These are phyloP conservation scores for Sarcodon sp. DNA, from an alignment of 768 basidiomycete genomes.

Conservation along the genomic window DNA sequence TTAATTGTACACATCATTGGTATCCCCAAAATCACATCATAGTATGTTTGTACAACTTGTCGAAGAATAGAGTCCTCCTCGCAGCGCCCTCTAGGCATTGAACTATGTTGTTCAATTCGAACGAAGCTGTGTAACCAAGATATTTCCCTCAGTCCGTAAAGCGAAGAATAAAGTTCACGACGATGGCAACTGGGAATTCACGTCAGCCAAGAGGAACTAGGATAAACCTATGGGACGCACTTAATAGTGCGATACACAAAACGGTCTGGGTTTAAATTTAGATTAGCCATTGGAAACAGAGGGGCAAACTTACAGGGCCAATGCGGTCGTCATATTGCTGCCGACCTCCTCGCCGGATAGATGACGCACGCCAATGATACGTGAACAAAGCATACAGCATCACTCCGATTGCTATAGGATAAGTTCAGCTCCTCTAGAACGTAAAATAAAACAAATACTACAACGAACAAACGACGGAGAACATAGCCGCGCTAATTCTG, in stretches of 20 bases:
- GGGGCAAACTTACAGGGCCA: slow-evolving; percentile 66
- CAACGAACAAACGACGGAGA: slow-evolving; percentile 78
- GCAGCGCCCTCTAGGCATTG: no score
- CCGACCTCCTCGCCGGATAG: slow-evolving; percentile 82
- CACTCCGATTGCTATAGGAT: slow-evolving; percentile 72
- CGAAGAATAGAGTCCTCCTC: no score
- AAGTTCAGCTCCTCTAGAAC: slow-evolving; percentile 2
- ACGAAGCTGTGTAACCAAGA: no score
- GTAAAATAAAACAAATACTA: not conserved
- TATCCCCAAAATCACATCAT: no score
- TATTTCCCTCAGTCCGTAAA: slow-evolving; percentile 26
- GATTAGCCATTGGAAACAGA: slow-evolving; percentile 4
- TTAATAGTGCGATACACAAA: slow-evolving; percentile 68
- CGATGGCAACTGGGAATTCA: slow-evolving; percentile 52
- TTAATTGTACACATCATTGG: not conserved
- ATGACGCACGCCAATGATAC: slow-evolving; percentile 92
- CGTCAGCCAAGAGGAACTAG: slow-evolving; percentile 4
- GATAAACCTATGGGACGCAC: slow-evolving; percentile 24
- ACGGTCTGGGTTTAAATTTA: slow-evolving; percentile 41
- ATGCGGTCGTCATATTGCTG: slow-evolving; percentile 96
- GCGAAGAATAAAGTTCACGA: slow-evolving; percentile 77
- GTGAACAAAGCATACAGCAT: slow-evolving; percentile 95
- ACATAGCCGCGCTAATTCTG: slow-evolving; percentile 93
- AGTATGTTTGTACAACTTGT: no score
- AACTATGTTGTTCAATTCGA: no score